These are phyloP conservation scores for Conticribra guillardii DNA, from an alignment of 108 stramenopile genomes.

Conservation along the genomic window DNA sequence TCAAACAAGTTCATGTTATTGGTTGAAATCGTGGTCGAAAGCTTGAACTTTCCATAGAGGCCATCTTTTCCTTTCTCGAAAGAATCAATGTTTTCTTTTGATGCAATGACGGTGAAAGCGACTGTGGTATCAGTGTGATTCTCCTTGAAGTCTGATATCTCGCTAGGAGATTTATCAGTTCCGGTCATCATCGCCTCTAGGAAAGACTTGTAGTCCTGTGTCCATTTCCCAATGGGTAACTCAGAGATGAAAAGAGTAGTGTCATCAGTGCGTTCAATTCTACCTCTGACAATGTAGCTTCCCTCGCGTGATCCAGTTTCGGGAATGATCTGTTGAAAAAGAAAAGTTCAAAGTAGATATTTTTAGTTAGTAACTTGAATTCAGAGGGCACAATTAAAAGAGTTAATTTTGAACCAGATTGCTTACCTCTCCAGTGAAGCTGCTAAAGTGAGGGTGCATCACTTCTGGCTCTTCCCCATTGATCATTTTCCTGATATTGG, in stretches of 20 bases:
- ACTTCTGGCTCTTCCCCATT: slow-evolving; percentile 61
- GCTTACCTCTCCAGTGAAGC: slow-evolving; percentile 88
- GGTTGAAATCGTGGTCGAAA: slow-evolving; percentile 81
- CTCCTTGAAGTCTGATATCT: slow-evolving; percentile 95
- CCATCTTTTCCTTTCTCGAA: slow-evolving; percentile 85
- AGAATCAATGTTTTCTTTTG: slow-evolving; percentile 81
- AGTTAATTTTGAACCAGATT: slow-evolving; percentile 5
- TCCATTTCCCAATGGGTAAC: slow-evolving; percentile 97
- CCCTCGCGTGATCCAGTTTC: slow-evolving; percentile 58
- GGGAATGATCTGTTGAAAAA: slow-evolving; percentile 38
- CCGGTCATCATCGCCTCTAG: slow-evolving; percentile 73
- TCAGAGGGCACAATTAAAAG: background rate
- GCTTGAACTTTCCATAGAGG: slow-evolving; percentile 94
- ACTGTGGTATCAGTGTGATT: slow-evolving; percentile 99
- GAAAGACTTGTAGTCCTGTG: slow-evolving; percentile 95
- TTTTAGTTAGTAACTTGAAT: background rate
- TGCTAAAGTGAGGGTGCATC: slow-evolving; percentile 84
- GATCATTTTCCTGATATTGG: slow-evolving; percentile 87
- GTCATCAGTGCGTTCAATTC: slow-evolving; percentile 83
- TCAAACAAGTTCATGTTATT: slow-evolving; percentile 98
- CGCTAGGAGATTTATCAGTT: slow-evolving; percentile 56
- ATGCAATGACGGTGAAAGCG: slow-evolving; percentile 86
- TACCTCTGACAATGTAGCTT: slow-evolving; percentile 67
- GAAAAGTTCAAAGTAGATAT: background rate
- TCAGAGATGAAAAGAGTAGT: slow-evolving; percentile 90